These are phyloP conservation scores for Hordeum vulgare DNA, from an alignment of 176 grass and related monocot genomes.

Conservation along the genomic window DNA sequence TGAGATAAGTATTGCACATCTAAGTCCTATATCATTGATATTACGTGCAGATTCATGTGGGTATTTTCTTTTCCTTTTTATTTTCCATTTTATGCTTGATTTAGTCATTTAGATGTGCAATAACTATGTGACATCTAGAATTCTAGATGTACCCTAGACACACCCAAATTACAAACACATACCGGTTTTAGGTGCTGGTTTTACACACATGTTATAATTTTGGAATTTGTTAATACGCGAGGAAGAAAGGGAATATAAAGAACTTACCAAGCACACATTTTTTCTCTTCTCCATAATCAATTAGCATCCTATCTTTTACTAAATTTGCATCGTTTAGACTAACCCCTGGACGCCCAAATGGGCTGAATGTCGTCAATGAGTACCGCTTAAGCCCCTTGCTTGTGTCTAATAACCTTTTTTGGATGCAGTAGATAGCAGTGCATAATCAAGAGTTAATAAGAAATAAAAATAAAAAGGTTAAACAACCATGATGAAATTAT, in stretches of 20 bases:
- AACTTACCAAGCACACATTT: conserved; percentile 76
- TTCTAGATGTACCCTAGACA: too few species aligned
- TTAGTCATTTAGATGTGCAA: too few species aligned
- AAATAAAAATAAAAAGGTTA: background rate
- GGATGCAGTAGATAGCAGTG: conserved; percentile 8
- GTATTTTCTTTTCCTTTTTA: too few species aligned
- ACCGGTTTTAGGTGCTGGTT: background rate
- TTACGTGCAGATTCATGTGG: too few species aligned
- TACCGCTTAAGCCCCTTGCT: conserved; percentile 12
- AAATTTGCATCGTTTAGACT: conserved; percentile 31
- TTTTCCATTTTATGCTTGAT: too few species aligned
- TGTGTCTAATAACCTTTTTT: conserved; percentile 24
- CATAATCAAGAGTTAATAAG: background rate
- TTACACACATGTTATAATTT: background rate
- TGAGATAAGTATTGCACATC: too few species aligned
- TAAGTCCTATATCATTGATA: too few species aligned
- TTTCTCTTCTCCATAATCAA: conserved; percentile 76
- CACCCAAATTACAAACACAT: too few species aligned
- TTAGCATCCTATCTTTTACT: conserved; percentile 39
- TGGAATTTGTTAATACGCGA: background rate
- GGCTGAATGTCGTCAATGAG: conserved; percentile 36
- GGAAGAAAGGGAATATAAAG: background rate
- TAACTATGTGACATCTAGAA: too few species aligned
- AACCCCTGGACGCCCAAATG: conserved; percentile 31
- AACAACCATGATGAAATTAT: background rate